Evolutionary conservation across 306 rosid species (phyloP).

Genomic region (Cucurbita ficifolia): DNA sequence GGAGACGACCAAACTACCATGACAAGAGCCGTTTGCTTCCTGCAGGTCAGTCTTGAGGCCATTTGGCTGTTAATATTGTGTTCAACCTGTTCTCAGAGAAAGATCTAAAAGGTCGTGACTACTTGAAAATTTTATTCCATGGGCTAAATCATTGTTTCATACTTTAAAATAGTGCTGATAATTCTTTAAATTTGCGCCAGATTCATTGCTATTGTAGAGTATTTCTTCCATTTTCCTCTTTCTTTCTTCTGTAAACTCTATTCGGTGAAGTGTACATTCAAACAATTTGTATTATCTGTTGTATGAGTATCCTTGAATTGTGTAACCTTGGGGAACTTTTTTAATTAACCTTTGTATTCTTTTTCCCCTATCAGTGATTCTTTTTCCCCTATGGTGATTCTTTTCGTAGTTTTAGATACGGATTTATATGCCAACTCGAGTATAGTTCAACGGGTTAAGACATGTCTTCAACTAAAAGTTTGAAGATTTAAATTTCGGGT

Average conservation of each 20-base stretch:
- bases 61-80: not conserved
- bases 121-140: not conserved
- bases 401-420: not conserved
- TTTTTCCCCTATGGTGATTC: not conserved
- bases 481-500: too few species aligned
- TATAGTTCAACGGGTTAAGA: too few species aligned
- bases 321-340: not conserved
- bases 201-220: slow-evolving; percentile 5
- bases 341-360: not conserved
- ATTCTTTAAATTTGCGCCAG: not conserved
- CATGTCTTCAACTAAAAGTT: too few species aligned
- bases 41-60: not conserved
- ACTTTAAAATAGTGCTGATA: not conserved
- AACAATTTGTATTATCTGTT: not conserved
- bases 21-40: not conserved
- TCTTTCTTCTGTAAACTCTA: not conserved
- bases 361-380: too few species aligned
- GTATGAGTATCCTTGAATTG: not conserved
- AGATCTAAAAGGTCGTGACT: not conserved
- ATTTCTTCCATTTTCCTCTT: not conserved
- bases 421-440: not conserved
- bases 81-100: not conserved
- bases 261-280: not conserved
- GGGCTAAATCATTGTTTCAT: not conserved
- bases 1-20: not conserved